These are phyloP conservation scores for Scolecobasidium constrictum DNA, from an alignment of 2,329 filamentous ascomycete species.

Conservation along the genomic window DNA sequence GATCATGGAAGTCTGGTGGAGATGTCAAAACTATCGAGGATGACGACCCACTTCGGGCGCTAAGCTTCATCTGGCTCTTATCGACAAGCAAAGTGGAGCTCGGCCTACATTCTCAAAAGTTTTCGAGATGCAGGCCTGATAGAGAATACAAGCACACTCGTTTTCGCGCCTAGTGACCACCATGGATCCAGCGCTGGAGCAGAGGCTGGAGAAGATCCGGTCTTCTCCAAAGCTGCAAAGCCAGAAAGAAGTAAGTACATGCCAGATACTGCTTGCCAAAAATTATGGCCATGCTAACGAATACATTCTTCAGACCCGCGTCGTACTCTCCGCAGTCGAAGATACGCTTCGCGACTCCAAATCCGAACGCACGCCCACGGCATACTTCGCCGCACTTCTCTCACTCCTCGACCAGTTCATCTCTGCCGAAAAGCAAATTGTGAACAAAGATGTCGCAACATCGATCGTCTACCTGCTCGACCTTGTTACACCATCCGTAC, in stretches of 20 bases:
- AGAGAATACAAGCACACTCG: too few species aligned
- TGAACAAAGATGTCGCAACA: conserved; percentile 72
- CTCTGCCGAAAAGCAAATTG: conserved; percentile 47
- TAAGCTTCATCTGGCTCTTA: too few species aligned
- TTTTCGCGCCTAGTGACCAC: too few species aligned
- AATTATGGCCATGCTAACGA: conserved; percentile 3
- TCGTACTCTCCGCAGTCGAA: conserved; percentile 85
- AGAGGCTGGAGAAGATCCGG: conserved; percentile 95
- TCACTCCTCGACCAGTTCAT: conserved; percentile 74
- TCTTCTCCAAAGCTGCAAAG: conserved; percentile 85
- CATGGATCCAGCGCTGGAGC: conserved; percentile 47
- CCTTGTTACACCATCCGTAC: conserved; percentile 73
- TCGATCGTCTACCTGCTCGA: conserved; percentile 95
- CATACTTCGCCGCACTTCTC: conserved; percentile 91
- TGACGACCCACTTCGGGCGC: too few species aligned
- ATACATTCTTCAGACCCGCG: conserved; percentile 57
- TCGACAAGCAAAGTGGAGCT: too few species aligned
- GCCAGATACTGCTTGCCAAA: neutral
- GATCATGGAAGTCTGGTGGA: too few species aligned
- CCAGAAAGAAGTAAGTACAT: conserved; percentile 66
- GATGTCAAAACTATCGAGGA: too few species aligned
- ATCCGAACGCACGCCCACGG: conserved; percentile 70
- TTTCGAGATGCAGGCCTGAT: too few species aligned
- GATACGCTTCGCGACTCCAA: conserved; percentile 85
- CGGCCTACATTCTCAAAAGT: too few species aligned